phyloP scores from a whole-genome alignment of 2,329 filamentous ascomycete species.

The Colletotrichum eremochloae region DNA sequence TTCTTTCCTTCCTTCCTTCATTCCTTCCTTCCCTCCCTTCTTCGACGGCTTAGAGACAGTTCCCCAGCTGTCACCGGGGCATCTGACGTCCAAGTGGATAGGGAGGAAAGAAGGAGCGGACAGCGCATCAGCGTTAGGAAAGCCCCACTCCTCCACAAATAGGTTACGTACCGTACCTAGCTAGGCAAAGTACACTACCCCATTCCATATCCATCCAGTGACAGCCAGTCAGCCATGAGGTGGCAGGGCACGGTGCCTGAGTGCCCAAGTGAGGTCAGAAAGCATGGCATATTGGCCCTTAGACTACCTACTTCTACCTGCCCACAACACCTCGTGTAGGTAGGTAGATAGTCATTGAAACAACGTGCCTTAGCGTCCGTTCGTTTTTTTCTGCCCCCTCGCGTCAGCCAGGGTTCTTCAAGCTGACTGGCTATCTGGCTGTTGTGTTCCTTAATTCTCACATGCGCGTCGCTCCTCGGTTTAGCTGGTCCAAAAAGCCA shows the following conservation, averaged over 20 bases:
- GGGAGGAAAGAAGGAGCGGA: conserved; percentile 5
- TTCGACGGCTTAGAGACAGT: neutral
- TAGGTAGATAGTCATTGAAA: neutral
- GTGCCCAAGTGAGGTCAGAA: conserved; percentile 5
- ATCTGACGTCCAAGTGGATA: conserved; percentile 22
- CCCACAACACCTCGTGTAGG: neutral
- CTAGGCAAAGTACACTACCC: neutral
- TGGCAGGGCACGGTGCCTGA: conserved; percentile 10
- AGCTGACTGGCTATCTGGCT: conserved; percentile 9
- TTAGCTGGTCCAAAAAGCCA: neutral
- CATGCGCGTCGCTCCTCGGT: conserved; percentile 1
- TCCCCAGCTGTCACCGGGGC: neutral
- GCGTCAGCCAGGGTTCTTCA: neutral
- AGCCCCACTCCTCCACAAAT: conserved; percentile 22
- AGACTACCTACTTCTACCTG: neutral
- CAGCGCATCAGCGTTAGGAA: conserved; percentile 30
- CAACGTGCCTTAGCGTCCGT: conserved; percentile 17
- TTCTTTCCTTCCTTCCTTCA: neutral
- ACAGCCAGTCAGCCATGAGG: conserved; percentile 1
- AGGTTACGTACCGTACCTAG: neutral
- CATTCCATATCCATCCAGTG: conserved; percentile 3
- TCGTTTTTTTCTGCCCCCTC: neutral
- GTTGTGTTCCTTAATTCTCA: neutral
- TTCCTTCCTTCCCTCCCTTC: neutral
- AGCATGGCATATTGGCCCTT: neutral